Percentiles rank a stretch among this genome's conserved stretches.
phyloP scores from a whole-genome alignment of 192 early-diverging fungal species.

The Entrophospora sp. region DNA sequence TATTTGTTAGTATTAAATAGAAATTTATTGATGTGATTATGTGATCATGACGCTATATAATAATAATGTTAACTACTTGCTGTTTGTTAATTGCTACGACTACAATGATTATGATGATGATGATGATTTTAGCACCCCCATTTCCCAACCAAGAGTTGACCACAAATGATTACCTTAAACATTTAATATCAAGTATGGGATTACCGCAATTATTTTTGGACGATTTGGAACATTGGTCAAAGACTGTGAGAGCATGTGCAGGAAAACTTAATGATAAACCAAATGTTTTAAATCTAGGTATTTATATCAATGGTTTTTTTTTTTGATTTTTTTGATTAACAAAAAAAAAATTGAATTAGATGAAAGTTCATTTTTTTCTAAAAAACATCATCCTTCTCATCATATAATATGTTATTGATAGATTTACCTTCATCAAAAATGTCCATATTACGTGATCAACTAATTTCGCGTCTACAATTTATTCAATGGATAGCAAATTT shows the following conservation, averaged over 20 bases:
- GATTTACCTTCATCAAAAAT: conserved; percentile 17
- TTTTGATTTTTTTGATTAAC: too few relatives aligned
- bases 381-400: too few relatives aligned
- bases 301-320: too few relatives aligned
- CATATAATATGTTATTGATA: too few relatives aligned
- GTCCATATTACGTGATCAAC: conserved; percentile 17
- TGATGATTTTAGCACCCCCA: conserved; percentile 1
- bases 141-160: background rate
- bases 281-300: too few relatives aligned
- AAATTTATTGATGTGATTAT: background rate
- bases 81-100: too few relatives aligned
- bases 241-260: conserved; percentile 6
- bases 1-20: conserved; percentile 21
- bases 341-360: too few relatives aligned
- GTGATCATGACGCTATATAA: too few relatives aligned
- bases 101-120: too few relatives aligned
- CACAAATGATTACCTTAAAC: background rate
- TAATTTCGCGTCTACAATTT: conserved; percentile 25
- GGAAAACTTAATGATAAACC: too few relatives aligned
- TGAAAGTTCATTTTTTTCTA: too few relatives aligned
- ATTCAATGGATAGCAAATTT: conserved; percentile 26
- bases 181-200: background rate
- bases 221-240: conserved; percentile 21
- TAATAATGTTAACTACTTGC: too few relatives aligned
- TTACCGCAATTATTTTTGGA: conserved; percentile 20